These are phyloP conservation scores for Fusarium falciforme DNA, from an alignment of 2,329 filamentous ascomycete genomes.

Conservation along the genomic window DNA sequence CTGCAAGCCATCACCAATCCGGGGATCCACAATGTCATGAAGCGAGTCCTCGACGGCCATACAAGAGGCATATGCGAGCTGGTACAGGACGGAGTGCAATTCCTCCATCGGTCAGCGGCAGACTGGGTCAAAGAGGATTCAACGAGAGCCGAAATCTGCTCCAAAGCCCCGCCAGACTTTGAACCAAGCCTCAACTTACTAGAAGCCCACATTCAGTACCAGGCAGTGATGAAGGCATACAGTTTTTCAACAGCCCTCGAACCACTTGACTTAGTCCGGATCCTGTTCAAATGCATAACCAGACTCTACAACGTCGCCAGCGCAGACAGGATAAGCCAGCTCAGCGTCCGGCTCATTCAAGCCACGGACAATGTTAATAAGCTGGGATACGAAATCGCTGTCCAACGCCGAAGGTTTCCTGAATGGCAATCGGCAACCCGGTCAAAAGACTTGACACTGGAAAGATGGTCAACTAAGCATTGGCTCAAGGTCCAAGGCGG, in stretches of 20 bases:
- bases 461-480: background rate
- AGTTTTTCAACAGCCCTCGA: accelerated
- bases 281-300: background rate
- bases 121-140: background rate
- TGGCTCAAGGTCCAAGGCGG: background rate
- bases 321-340: background rate
- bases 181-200: background rate
- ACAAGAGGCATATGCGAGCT: background rate
- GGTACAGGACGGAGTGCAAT: accelerated
- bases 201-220: background rate
- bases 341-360: background rate
- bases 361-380: background rate
- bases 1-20: background rate
- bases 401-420: too few species aligned
- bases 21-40: background rate
- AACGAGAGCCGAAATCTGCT: background rate
- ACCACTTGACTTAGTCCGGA: background rate
- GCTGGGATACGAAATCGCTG: background rate
- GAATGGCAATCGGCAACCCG: too few species aligned
- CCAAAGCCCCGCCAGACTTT: background rate
- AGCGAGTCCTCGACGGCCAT: background rate
- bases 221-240: background rate
- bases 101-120: background rate
- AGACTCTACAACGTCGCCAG: background rate
- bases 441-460: too few species aligned